phyloP scores from a whole-genome alignment of 306 rosid species.

The Chamaecrista fasciculata region DNA sequence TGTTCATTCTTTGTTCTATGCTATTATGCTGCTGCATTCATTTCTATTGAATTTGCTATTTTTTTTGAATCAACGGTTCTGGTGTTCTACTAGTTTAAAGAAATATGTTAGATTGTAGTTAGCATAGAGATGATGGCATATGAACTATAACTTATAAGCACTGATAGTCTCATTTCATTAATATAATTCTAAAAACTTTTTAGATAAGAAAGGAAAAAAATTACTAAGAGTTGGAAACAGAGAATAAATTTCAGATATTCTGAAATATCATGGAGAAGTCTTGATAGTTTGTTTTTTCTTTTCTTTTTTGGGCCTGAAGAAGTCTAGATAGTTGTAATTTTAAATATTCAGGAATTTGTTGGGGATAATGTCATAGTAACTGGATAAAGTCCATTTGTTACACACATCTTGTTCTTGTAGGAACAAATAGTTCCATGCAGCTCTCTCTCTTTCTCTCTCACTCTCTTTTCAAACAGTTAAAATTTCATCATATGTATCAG shows the following conservation, averaged over 20 bases:
- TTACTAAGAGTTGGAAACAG: not conserved
- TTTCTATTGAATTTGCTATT: not conserved
- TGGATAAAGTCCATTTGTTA: slow-evolving; percentile 1
- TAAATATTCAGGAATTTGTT: no score
- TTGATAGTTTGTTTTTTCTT: no score
- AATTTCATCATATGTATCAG: not conserved
- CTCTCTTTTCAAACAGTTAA: no score
- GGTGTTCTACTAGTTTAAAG: slow-evolving; percentile 5
- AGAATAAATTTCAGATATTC: not conserved
- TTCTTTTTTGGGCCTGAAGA: no score
- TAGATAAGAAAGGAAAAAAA: not conserved
- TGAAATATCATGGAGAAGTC: not conserved
- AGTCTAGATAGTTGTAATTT: slow-evolving; percentile 1
- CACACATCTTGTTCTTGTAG: not conserved
- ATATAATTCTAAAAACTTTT: not conserved
- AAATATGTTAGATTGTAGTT: slow-evolving; percentile 13
- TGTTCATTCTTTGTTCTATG: not conserved
- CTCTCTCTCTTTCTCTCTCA: not conserved
- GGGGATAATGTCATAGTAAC: slow-evolving; percentile 15
- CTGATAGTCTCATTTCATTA: not conserved
- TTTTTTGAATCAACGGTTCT: not conserved
- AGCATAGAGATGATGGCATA: slow-evolving; percentile 2
- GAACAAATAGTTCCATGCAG: not conserved
- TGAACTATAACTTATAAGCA: slow-evolving; percentile 6
- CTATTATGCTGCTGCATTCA: not conserved